These are phyloP conservation scores for Plenodomus biglobosus DNA, from an alignment of 2,329 filamentous ascomycete species.

Conservation along the genomic window DNA sequence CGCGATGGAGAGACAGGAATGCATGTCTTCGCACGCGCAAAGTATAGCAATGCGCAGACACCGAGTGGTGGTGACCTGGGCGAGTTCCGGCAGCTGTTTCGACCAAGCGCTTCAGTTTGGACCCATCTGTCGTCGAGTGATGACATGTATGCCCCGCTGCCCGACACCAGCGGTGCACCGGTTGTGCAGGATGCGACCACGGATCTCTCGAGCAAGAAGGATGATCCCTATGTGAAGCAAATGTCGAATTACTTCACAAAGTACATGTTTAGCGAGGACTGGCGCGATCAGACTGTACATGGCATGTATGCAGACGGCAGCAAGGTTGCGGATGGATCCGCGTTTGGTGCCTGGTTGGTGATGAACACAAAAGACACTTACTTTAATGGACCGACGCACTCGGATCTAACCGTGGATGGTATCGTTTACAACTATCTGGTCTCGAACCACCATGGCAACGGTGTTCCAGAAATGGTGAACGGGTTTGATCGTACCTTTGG, in stretches of 20 bases:
- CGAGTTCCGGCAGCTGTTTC: conserved; percentile 63
- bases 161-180: conserved; percentile 47
- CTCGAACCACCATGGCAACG: conserved; percentile 63
- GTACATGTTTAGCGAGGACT: conserved; percentile 63
- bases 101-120: conserved; percentile 62
- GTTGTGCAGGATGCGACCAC: conserved; percentile 66
- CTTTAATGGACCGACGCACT: conserved; percentile 63
- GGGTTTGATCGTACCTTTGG: conserved; percentile 68
- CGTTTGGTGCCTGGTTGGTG: conserved; percentile 64
- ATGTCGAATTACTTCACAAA: conserved; percentile 67
- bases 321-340: conserved; percentile 53
- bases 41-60: conserved; percentile 60
- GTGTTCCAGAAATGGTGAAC: conserved; percentile 64
- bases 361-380: conserved; percentile 67
- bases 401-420: conserved; percentile 64
- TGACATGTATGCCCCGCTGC: conserved; percentile 57
- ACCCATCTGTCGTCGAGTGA: conserved; percentile 62
- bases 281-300: conserved; percentile 61
- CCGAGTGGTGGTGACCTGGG: conserved; percentile 61
- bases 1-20: conserved; percentile 64
- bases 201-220: conserved; percentile 58
- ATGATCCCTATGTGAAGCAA: conserved; percentile 58
- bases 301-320: conserved; percentile 58
- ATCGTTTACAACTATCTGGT: conserved; percentile 64
- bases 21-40: conserved; percentile 62